Percentiles rank a stretch among this genome's conserved stretches.
phyloP scores from a whole-genome alignment of 2,329 filamentous ascomycete genomes.

The Tolypocladium ovalisporum region DNA sequence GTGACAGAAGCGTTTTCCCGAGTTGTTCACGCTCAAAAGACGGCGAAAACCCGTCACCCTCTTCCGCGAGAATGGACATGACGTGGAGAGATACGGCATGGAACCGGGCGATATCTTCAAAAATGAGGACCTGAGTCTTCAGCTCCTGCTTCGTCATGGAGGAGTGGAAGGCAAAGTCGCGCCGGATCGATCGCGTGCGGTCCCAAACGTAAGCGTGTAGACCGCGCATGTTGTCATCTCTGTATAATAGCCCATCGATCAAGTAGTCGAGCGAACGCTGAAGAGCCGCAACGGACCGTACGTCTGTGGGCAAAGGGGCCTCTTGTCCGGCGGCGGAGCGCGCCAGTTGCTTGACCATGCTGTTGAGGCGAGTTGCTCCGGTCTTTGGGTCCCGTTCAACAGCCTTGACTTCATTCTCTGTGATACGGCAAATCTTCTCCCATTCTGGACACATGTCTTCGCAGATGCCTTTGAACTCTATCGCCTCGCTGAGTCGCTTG shows the following conservation, averaged over 20 bases:
- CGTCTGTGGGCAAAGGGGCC: slow-evolving; percentile 56
- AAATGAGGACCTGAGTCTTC: slow-evolving; percentile 47
- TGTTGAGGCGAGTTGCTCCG: slow-evolving; percentile 33
- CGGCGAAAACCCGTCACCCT: slow-evolving; percentile 50
- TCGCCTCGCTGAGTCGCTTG: slow-evolving; percentile 50
- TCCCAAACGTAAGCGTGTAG: slow-evolving; percentile 59
- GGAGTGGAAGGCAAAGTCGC: slow-evolving; percentile 59
- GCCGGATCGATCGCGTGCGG: slow-evolving; percentile 53
- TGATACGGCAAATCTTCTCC: slow-evolving; percentile 52
- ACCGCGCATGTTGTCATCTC: slow-evolving; percentile 41
- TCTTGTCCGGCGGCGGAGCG: slow-evolving; percentile 59
- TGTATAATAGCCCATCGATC: slow-evolving; percentile 44
- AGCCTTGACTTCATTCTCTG: slow-evolving; percentile 45
- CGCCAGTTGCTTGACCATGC: slow-evolving; percentile 58
- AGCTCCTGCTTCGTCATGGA: slow-evolving; percentile 46
- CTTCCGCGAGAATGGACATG: slow-evolving; percentile 44
- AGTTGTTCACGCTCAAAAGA: slow-evolving; percentile 60
- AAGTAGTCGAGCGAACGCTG: slow-evolving; percentile 53
- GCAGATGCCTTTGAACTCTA: slow-evolving; percentile 57
- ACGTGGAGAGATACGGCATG: slow-evolving; percentile 56
- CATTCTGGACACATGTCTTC: slow-evolving; percentile 61
- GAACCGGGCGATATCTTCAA: slow-evolving; percentile 57
- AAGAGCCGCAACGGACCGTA: slow-evolving; percentile 48
- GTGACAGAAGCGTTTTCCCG: slow-evolving; percentile 51
- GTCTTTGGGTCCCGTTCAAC: slow-evolving; percentile 40